These are phyloP conservation scores for Silene conica DNA, from an alignment of 148 eudicot species.

Conservation along the genomic window DNA sequence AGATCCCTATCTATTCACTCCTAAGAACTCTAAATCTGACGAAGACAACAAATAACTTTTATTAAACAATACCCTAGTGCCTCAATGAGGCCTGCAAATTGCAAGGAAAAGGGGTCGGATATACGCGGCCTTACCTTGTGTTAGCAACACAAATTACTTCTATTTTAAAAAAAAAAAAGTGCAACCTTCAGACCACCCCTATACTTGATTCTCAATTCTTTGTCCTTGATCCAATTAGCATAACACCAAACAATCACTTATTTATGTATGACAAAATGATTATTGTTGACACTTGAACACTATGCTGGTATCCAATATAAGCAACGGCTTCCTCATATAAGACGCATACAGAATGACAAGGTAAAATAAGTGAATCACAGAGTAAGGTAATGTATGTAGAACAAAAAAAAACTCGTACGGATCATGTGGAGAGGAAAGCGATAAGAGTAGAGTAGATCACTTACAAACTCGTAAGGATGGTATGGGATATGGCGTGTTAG, in stretches of 20 bases:
- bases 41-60: neutral
- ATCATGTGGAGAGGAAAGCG: neutral
- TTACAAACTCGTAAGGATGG: constrained; percentile 53
- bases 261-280: neutral
- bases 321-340: neutral
- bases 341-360: neutral
- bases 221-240: neutral
- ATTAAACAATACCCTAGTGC: no score
- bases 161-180: neutral
- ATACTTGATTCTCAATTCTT: neutral
- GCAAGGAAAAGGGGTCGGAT: no score
- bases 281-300: neutral
- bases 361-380: neutral
- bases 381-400: neutral
- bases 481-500: constrained; percentile 70
- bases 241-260: neutral
- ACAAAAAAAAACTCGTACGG: neutral
- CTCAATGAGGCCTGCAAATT: no score
- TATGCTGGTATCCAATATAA: neutral
- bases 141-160: no score
- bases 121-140: no score
- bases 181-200: neutral
- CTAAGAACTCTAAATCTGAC: neutral
- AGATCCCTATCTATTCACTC: neutral
- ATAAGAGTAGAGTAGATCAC: constrained; percentile 22